These are phyloP conservation scores for Stephanodiscus minutulus DNA, from an alignment of 108 stramenopile genomes.

Conservation along the genomic window DNA sequence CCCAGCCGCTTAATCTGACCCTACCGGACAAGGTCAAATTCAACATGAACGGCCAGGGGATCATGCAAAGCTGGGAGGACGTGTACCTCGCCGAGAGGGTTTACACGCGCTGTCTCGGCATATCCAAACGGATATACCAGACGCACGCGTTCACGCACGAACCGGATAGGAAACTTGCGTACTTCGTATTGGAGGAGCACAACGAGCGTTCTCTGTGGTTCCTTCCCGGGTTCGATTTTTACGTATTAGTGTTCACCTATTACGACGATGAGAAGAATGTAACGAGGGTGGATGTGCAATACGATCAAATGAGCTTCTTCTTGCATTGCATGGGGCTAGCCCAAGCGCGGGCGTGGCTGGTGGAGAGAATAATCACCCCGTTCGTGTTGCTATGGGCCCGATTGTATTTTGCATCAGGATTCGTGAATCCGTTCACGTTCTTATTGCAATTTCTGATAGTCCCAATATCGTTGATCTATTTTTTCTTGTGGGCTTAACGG, in stretches of 20 bases:
- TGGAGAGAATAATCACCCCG: conserved; percentile 41
- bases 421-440: conserved; percentile 48
- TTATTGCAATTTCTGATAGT: conserved; percentile 40
- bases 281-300: conserved; percentile 48
- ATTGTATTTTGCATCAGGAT: conserved; percentile 22
- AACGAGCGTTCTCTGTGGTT: conserved; percentile 35
- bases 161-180: conserved; percentile 35
- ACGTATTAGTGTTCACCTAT: conserved; percentile 42
- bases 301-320: conserved; percentile 51
- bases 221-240: conserved; percentile 46
- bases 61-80: conserved; percentile 40
- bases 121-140: conserved; percentile 49
- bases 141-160: conserved; percentile 50
- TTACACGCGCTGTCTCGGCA: conserved; percentile 46
- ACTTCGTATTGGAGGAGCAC: conserved; percentile 49
- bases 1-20: conserved; percentile 29
- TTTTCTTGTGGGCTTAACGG: not conserved
- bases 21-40: conserved; percentile 34
- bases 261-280: conserved; percentile 46
- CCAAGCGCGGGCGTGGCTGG: conserved; percentile 31
- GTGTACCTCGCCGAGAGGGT: conserved; percentile 41
- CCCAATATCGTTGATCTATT: conserved; percentile 24
- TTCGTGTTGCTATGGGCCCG: conserved; percentile 35
- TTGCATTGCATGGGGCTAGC: conserved; percentile 49
- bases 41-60: conserved; percentile 45